A percentile compares a stretch with the other conserved stretches of the same genome.
Conservation (phyloP, 1,284 basidiomycete genomes). For the Kwoniella shivajii region DNA sequence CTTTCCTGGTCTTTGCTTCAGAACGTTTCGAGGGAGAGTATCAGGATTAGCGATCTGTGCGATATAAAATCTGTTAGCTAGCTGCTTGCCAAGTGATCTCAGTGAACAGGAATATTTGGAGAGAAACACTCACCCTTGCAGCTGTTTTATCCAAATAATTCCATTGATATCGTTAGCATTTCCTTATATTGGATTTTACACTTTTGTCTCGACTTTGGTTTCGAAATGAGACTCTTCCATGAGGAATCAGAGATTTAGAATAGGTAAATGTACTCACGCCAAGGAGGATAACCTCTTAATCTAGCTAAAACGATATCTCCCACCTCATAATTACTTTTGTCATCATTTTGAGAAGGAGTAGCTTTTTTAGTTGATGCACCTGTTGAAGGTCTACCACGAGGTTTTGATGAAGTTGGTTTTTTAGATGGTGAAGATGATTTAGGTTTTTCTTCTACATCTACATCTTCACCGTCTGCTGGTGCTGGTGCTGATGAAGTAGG, state of each 20-base stretch:
- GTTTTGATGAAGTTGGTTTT: constrained; percentile 21
- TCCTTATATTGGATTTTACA: background rate
- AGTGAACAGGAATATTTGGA: constrained; percentile 14
- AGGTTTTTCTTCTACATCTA: constrained; percentile 11
- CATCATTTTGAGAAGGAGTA: constrained; percentile 9
- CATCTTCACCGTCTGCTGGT: constrained; percentile 5
- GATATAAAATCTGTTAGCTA: background rate
- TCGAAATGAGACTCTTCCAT: too few relatives aligned
- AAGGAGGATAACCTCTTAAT: constrained; percentile 88
- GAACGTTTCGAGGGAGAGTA: constrained; percentile 37
- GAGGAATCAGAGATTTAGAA: background rate
- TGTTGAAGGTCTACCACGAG: constrained; percentile 6
- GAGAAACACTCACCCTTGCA: constrained; percentile 41
- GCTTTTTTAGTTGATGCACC: constrained; percentile 26
- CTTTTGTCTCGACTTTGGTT: too few relatives aligned
- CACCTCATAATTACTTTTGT: constrained; percentile 56
- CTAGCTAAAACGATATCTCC: constrained; percentile 89
- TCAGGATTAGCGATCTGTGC: constrained; percentile 45
- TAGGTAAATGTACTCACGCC: constrained; percentile 59
- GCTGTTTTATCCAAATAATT: constrained; percentile 18
- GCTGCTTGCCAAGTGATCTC: constrained; percentile 29
- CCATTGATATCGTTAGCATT: background rate
- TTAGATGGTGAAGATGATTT: constrained; percentile 14
- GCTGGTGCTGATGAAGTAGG: constrained; percentile 3
- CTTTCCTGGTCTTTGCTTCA: constrained; percentile 37